Evolutionary conservation across 306 rosid species (phyloP).

Genomic region (Glycine soja): DNA sequence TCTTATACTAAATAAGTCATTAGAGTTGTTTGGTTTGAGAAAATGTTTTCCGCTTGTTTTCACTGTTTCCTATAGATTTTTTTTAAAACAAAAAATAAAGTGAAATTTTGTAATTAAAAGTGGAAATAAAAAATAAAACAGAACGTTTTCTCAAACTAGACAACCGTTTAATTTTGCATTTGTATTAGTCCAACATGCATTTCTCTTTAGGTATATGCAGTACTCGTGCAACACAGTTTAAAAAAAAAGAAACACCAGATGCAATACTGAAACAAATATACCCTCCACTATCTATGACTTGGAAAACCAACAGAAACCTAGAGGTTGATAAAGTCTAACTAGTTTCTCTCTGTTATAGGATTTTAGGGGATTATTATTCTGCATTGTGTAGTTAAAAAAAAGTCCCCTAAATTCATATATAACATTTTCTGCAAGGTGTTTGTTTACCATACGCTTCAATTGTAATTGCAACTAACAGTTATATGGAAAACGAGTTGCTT

Average conservation of each 20-base stretch:
- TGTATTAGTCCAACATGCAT: neutral
- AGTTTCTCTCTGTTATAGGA: neutral
- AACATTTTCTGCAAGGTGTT: neutral
- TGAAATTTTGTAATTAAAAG: no score
- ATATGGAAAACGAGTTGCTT: slow-evolving; percentile 7
- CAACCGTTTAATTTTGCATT: no score
- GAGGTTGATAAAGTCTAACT: neutral
- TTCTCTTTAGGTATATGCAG: neutral
- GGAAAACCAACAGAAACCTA: neutral
- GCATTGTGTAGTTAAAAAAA: neutral
- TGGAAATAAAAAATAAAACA: no score
- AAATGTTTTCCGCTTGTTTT: no score
- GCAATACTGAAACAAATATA: neutral
- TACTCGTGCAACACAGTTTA: neutral
- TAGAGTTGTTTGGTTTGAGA: no score
- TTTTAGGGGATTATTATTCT: no score
- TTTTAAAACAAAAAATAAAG: no score
- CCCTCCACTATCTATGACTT: neutral
- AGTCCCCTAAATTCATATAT: neutral
- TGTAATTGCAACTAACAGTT: neutral
- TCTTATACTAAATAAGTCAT: no score
- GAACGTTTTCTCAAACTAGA: no score
- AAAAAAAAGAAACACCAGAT: neutral
- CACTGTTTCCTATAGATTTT: no score
- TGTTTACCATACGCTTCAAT: neutral